Evolutionary conservation across 2,329 filamentous ascomycete species (phyloP), one percentile per base, ranked within the genome.

Genomic region (Colletotrichum brevisporum): DNA sequence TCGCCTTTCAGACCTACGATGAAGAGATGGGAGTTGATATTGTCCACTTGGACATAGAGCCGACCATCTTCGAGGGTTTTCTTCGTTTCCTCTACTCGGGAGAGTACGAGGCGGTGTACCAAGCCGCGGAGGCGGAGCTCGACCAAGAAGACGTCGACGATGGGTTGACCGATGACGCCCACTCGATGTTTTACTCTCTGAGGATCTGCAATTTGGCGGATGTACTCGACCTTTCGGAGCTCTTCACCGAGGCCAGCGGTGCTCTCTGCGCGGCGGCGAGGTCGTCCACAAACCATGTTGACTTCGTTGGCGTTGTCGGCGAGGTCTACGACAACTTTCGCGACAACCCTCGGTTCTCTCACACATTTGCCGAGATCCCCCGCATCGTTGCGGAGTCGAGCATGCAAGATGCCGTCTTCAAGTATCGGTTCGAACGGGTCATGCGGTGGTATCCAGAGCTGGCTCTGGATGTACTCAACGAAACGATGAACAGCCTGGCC

Each of bases 81-180:
- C 41, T 70, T 10, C 26, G 8, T 5, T 70, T 54, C 24, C 48
- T 68, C 6, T 70, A 68, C 45, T 56, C 45, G 0, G 52, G 67
- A 12, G 21, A 57, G 15, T 68, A 70, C n/a, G 18, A 53, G 3
- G 16, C 27, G 16, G 18, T 26, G 6, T 63, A 48, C 39, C 24
- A 63, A 12, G 26, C 26, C 18, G 53, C 62, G 2, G 54, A 55
- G n/a, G 43, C 13, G 10, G 31, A 26, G 43, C 5, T 39, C 3
- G 21, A 18, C 5, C 16, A 26, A n/a, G 39, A 24, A 24, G 36
- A 39, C 12, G 16, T 13, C 16, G 13, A 43, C 13, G 18, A 53
- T 36, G 12, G n/a, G 13, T 13, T 31, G 5, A 36, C n/a, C 26
- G 21, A 60, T 2, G 47, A 60, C 18, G 13, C 6, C 13, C 62